Evolutionary conservation across 768 basidiomycete genomes (phyloP).

Genomic region (Suillus subalutaceus): DNA sequence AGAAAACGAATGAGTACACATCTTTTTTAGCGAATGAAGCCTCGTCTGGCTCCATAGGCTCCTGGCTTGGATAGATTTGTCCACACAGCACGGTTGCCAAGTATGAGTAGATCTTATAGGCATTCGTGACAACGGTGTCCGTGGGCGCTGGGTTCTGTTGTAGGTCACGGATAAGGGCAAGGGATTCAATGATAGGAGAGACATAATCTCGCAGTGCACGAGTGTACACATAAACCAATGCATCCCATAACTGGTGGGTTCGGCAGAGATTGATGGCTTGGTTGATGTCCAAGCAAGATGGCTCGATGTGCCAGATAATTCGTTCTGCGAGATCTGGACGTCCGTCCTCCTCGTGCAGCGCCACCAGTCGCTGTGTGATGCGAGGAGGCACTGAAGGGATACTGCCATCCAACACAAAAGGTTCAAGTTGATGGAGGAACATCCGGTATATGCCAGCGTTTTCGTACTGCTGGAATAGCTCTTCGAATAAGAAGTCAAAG

Average conservation of each 20-base stretch:
- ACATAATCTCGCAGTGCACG: constrained; percentile 87
- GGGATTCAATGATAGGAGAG: constrained; percentile 83
- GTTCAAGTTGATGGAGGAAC: constrained; percentile 80
- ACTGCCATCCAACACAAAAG: constrained; percentile 75
- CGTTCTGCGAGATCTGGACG: constrained; percentile 81
- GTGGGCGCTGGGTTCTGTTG: constrained; percentile 33
- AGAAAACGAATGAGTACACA: constrained; percentile 85
- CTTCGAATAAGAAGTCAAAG: constrained; percentile 89
- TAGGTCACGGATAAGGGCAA: constrained; percentile 64
- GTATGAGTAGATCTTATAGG: constrained; percentile 93
- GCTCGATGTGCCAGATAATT: constrained; percentile 96
- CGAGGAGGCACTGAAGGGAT: constrained; percentile 81
- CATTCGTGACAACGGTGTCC: constrained; percentile 66
- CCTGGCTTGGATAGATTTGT: constrained; percentile 83
- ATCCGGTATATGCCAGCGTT: constrained; percentile 82
- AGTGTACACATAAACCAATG: constrained; percentile 92
- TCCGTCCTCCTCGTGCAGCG: constrained; percentile 70
- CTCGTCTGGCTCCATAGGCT: constrained; percentile 65
- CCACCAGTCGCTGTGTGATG: constrained; percentile 83
- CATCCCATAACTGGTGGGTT: constrained; percentile 83
- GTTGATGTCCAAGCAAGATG: constrained; percentile 87
- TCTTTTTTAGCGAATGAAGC: constrained; percentile 69
- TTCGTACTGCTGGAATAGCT: constrained; percentile 89
- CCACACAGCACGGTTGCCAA: constrained; percentile 81
- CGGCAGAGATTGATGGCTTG: constrained; percentile 90